Percentiles rank a stretch among this genome's conserved stretches.
phyloP scores from a whole-genome alignment of 208 protist genomes.

The Crithidia brevicula region DNA sequence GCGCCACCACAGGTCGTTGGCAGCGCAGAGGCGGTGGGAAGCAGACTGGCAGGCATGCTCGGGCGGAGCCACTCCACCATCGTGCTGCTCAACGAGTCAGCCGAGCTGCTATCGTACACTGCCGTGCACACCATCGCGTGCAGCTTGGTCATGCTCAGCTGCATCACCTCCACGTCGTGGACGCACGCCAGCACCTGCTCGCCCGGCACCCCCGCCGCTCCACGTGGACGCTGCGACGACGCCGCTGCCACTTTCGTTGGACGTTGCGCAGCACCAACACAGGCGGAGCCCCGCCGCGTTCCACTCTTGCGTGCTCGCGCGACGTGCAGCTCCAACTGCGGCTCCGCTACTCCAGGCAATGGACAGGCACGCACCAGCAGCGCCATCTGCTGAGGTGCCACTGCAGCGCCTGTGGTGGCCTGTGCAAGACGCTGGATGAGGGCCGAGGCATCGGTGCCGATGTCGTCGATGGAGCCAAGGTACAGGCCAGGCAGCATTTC shows the following conservation, averaged over 20 bases:
- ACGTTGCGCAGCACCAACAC: background rate
- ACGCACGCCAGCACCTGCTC: background rate
- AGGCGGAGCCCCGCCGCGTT: background rate
- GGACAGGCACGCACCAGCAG: conserved; percentile 47
- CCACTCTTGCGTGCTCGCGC: conserved; percentile 7
- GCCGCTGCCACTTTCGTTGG: background rate
- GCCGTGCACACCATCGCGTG: conserved; percentile 9
- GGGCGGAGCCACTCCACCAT: conserved; percentile 21
- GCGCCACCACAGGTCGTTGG: background rate
- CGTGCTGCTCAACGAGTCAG: background rate
- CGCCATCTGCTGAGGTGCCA: conserved; percentile 28
- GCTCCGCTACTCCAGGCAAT: conserved; percentile 7
- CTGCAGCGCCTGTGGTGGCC: background rate
- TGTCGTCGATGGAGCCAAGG: conserved; percentile 49
- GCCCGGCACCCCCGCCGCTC: too few relatives aligned
- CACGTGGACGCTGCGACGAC: too few relatives aligned
- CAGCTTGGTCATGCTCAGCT: conserved; percentile 9
- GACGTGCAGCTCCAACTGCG: conserved; percentile 28
- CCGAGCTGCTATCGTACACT: background rate
- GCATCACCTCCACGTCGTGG: conserved; percentile 9
- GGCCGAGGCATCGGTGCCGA: conserved; percentile 32
- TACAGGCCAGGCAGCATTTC: conserved; percentile 66
- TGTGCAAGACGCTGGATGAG: conserved; percentile 25
- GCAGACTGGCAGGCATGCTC: background rate
- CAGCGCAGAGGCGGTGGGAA: too few relatives aligned